phyloP scores from a whole-genome alignment of 2,329 filamentous ascomycete genomes.

The Torrubiellomyces zombiae region DNA sequence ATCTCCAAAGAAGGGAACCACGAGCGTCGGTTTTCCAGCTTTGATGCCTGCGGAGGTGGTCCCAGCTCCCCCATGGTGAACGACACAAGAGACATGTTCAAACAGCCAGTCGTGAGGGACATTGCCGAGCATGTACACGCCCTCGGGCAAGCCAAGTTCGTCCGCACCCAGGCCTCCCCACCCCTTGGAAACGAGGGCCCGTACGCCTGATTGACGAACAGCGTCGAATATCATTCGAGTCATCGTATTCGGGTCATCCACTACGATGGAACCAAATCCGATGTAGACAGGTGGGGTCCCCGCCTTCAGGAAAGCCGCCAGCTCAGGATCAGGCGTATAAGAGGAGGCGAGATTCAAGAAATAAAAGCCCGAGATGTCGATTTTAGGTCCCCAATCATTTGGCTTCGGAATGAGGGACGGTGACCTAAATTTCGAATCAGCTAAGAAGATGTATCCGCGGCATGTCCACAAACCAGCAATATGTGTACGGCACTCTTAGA shows the following conservation, averaged over 20 bases:
- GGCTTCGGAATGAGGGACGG: conserved; percentile 66
- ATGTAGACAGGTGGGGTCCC: conserved; percentile 66
- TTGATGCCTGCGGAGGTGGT: conserved; percentile 79
- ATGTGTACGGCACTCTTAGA: conserved; percentile 68
- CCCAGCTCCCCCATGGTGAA: conserved; percentile 77
- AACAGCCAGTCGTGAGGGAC: conserved; percentile 85
- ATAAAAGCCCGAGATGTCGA: conserved; percentile 61
- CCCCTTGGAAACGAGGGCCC: conserved; percentile 71
- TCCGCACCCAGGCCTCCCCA: conserved; percentile 76
- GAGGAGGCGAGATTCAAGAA: conserved; percentile 52
- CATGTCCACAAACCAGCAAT: conserved; percentile 49
- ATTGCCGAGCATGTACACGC: conserved; percentile 71
- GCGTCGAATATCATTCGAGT: conserved; percentile 60
- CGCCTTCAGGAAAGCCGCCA: conserved; percentile 47
- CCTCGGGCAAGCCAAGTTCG: conserved; percentile 50
- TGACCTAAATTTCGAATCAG: conserved; percentile 25
- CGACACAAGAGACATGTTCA: conserved; percentile 60
- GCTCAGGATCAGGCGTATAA: conserved; percentile 47
- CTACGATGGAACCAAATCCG: conserved; percentile 70
- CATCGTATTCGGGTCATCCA: conserved; percentile 56
- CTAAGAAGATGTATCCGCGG: background rate
- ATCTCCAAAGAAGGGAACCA: conserved; percentile 78
- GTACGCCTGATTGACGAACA: conserved; percentile 46
- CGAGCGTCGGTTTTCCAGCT: conserved; percentile 61
- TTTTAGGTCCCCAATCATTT: conserved; percentile 55